phyloP scores from a whole-genome alignment of 108 stramenopile genomes.

The Aurantiochytrium sp. region DNA sequence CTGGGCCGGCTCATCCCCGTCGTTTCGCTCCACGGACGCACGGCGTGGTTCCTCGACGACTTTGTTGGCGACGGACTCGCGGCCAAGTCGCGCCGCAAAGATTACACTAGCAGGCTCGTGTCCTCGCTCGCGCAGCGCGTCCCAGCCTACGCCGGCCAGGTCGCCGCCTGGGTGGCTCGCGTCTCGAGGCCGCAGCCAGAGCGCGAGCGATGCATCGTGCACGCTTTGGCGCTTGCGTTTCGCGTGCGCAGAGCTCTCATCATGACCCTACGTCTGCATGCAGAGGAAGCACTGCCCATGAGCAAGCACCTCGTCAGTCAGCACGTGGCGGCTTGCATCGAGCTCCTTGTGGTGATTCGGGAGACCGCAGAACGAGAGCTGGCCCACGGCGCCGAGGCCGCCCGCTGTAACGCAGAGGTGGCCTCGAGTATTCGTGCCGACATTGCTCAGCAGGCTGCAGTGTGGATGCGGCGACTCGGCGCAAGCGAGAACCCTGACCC shows the following conservation, averaged over 20 bases:
- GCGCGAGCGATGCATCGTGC: not conserved
- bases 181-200: not conserved
- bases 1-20: not conserved
- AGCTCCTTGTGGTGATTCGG: not conserved
- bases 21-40: not conserved
- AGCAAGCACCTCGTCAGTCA: not conserved
- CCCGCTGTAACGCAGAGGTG: not conserved
- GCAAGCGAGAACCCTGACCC: not conserved
- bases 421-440: not conserved
- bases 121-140: not conserved
- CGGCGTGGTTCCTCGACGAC: not conserved
- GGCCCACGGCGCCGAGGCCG: not conserved
- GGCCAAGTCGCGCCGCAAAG: not conserved
- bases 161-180: not conserved
- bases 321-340: not conserved
- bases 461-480: not conserved
- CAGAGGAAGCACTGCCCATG: not conserved
- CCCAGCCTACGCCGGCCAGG: not conserved
- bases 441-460: not conserved
- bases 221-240: not conserved
- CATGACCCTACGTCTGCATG: not conserved
- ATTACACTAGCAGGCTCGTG: not conserved
- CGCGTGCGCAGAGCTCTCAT: not conserved
- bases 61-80: not conserved
- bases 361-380: not conserved